Evolutionary conservation across 352 stramenopile genomes (phyloP).

Genomic region (Globisporangium megalacanthum): DNA sequence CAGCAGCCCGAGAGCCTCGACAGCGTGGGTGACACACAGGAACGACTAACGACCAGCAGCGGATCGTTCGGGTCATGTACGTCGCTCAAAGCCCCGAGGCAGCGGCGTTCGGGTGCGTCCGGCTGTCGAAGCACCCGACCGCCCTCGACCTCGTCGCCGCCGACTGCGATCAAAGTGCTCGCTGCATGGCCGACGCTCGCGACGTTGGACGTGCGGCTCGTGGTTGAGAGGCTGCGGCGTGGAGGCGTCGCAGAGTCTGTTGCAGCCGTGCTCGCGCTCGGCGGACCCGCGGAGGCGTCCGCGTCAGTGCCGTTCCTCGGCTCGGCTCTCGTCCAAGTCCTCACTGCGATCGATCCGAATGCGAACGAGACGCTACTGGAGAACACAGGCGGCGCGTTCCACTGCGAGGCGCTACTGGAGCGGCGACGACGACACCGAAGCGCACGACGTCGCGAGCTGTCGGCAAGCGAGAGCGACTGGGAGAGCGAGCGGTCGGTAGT

Average conservation of each 20-base stretch:
- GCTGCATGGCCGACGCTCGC: slow-evolving; percentile 21
- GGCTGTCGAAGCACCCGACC: slow-evolving; percentile 1
- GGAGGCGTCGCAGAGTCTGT: slow-evolving; percentile 31
- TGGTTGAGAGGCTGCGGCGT: slow-evolving; percentile 32
- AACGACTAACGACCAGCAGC: not conserved
- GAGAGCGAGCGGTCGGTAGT: slow-evolving; percentile 20
- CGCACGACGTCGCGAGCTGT: slow-evolving; percentile 6
- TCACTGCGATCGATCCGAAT: slow-evolving; percentile 34
- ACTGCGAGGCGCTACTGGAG: slow-evolving; percentile 49
- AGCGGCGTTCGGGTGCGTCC: slow-evolving; percentile 7
- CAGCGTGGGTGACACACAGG: not conserved
- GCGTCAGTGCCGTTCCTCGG: slow-evolving; percentile 20
- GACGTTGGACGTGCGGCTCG: slow-evolving; percentile 20
- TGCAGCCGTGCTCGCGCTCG: slow-evolving; percentile 20
- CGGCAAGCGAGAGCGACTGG: not conserved
- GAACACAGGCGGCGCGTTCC: slow-evolving; percentile 37
- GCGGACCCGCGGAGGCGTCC: not conserved
- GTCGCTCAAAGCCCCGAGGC: slow-evolving; percentile 28
- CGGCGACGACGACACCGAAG: slow-evolving; percentile 19
- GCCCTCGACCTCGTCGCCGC: not conserved
- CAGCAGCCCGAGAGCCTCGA: not conserved
- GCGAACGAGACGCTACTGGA: slow-evolving; percentile 32
- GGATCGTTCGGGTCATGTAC: slow-evolving; percentile 30
- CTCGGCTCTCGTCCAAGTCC: slow-evolving; percentile 33
- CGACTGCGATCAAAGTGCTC: slow-evolving; percentile 49